Conservation (phyloP, 2,329 filamentous ascomycete species). For the Dothistroma pini region DNA sequence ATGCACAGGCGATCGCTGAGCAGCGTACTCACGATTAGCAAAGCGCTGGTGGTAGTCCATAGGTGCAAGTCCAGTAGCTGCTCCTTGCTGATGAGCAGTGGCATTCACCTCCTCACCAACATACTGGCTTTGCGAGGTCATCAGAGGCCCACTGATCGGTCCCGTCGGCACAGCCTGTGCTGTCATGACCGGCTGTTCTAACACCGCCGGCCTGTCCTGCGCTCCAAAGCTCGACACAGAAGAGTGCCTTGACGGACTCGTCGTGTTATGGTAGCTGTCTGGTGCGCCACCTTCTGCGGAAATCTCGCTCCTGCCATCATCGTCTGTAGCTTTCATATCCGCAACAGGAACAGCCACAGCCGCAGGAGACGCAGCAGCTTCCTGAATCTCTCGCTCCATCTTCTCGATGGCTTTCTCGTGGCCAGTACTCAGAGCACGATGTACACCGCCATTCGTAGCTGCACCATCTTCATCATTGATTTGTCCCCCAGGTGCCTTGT, state of each 20-base stretch:
- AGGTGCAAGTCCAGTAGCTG: background rate
- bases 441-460: background rate
- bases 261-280: constrained; percentile 10
- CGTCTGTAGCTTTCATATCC: background rate
- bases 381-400: constrained; percentile 12
- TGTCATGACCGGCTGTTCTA: constrained; percentile 15
- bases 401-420: constrained; percentile 15
- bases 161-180: constrained; percentile 16
- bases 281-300: constrained; percentile 21
- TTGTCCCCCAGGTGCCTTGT: background rate
- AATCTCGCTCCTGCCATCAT: constrained; percentile 22
- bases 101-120: background rate
- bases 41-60: constrained; percentile 14
- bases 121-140: background rate
- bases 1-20: constrained; percentile 7
- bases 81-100: background rate
- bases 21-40: constrained; percentile 19
- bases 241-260: constrained; percentile 20
- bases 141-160: constrained; percentile 1
- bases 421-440: constrained; percentile 9
- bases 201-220: background rate
- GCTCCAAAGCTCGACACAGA: constrained; percentile 29
- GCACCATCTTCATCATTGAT: background rate
- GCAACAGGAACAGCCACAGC: background rate
- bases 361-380: constrained; percentile 4